Evolutionary conservation across 2,329 filamentous ascomycete species (phyloP).

Genomic region (Rhinocladiella similis): DNA sequence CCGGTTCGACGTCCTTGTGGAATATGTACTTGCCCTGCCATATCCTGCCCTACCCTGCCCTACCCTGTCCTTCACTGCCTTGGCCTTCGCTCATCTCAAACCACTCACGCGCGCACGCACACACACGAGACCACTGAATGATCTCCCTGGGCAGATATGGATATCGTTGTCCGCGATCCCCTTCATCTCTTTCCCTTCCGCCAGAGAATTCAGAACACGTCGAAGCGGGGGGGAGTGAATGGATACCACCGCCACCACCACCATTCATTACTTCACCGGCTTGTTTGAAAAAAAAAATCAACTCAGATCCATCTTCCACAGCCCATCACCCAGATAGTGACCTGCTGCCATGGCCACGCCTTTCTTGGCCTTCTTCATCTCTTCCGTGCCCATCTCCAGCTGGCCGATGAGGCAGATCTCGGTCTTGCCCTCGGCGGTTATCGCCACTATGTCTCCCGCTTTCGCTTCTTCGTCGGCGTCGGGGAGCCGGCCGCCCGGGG

Average conservation of each 20-base stretch:
- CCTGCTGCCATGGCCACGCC: slow-evolving; percentile 90
- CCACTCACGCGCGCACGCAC: too few relatives aligned
- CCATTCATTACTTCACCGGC: too few relatives aligned
- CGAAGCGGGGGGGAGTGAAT: too few relatives aligned
- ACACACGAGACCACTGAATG: too few relatives aligned
- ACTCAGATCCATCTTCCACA: slow-evolving; percentile 73
- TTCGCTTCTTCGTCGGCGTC: slow-evolving; percentile 66
- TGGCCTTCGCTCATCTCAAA: not conserved
- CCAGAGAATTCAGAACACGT: too few relatives aligned
- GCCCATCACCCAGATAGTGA: slow-evolving; percentile 89
- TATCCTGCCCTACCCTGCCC: not conserved
- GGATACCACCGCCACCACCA: too few relatives aligned
- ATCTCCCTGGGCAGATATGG: too few relatives aligned
- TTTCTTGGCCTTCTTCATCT: slow-evolving; percentile 93
- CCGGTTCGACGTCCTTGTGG: too few relatives aligned
- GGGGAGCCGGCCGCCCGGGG: slow-evolving; percentile 76
- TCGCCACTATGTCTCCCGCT: slow-evolving; percentile 80
- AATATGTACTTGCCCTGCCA: not conserved
- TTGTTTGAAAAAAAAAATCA: slow-evolving; percentile 37
- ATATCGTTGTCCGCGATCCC: too few relatives aligned
- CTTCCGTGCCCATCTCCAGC: slow-evolving; percentile 79
- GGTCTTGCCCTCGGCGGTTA: slow-evolving; percentile 90
- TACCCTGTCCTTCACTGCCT: not conserved
- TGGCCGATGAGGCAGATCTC: slow-evolving; percentile 86
- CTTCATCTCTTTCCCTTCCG: too few relatives aligned